Evolutionary conservation across 805 yeast species (phyloP).

Genomic region (Yamadazyma scolyti): DNA sequence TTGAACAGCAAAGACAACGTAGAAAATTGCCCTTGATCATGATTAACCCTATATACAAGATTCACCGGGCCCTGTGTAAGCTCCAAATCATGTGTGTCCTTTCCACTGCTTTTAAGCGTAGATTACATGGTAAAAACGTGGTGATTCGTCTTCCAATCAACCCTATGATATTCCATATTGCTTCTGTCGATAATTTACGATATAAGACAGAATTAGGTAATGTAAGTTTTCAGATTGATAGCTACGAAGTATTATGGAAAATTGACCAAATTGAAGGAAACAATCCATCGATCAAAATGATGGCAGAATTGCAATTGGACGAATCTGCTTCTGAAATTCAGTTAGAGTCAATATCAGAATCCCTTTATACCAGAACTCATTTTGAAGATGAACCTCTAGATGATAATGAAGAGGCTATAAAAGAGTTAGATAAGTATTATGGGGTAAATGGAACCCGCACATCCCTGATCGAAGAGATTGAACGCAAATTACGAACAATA

Average conservation of each 20-base stretch:
- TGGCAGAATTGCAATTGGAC: constrained; percentile 38
- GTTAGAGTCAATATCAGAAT: too few relatives aligned
- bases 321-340: too few relatives aligned
- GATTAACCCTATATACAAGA: constrained; percentile 34
- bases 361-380: too few relatives aligned
- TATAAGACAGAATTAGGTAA: constrained; percentile 71
- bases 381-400: too few relatives aligned
- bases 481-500: constrained; percentile 9
- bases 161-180: constrained; percentile 27
- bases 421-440: constrained; percentile 25
- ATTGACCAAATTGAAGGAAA: constrained; percentile 66
- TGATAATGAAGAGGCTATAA: constrained; percentile 25
- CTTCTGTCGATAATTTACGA: constrained; percentile 40
- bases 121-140: constrained; percentile 29
- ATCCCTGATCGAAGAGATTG: constrained; percentile 21
- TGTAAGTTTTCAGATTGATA: constrained; percentile 69
- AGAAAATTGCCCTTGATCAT: constrained; percentile 41
- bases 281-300: constrained; percentile 45
- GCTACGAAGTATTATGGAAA: constrained; percentile 69
- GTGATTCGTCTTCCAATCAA: constrained; percentile 30
- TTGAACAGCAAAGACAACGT: constrained; percentile 37
- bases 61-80: constrained; percentile 16
- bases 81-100: constrained; percentile 34
- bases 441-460: constrained; percentile 35
- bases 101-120: constrained; percentile 30